Conservation (phyloP, 202 grass and related monocot species). For the Cymbopogon flexuosus region DNA sequence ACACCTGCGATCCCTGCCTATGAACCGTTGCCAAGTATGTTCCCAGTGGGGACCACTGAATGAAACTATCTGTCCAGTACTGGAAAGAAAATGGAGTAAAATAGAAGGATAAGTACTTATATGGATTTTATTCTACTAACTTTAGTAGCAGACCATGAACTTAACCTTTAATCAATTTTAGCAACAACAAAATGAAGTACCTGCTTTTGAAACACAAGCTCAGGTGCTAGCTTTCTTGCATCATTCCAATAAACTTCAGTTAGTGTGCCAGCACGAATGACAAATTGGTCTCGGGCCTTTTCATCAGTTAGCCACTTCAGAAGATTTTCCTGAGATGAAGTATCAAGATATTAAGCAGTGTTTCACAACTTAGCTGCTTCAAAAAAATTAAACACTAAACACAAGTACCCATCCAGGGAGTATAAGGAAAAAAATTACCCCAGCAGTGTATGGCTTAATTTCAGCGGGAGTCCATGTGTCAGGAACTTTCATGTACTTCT, state of each 20-base stretch:
- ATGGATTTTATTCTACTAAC: conserved; percentile 1
- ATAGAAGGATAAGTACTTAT: background rate
- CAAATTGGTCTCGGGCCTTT: conserved; percentile 83
- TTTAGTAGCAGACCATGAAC: background rate
- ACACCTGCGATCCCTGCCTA: conserved; percentile 74
- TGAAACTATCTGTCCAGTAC: conserved; percentile 91
- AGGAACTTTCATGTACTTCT: conserved; percentile 85
- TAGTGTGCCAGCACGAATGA: conserved; percentile 71
- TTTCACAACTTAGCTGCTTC: background rate
- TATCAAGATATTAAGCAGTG: background rate
- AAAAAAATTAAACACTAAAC: background rate
- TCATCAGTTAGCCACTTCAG: conserved; percentile 82
- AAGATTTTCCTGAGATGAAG: conserved; percentile 62
- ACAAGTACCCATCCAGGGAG: background rate
- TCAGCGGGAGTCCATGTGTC: conserved; percentile 84
- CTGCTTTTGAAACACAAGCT: conserved; percentile 84
- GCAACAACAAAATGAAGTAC: conserved; percentile 35
- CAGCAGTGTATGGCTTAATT: conserved; percentile 81
- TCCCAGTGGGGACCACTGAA: conserved; percentile 90
- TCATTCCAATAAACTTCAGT: conserved; percentile 98
- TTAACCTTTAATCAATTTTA: background rate
- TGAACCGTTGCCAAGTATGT: conserved; percentile 90
- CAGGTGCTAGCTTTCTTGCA: conserved; percentile 60
- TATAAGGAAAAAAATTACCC: conserved; percentile 46
- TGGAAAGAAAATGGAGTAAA: conserved; percentile 21